These are phyloP conservation scores for Aechmea fasciata DNA, from an alignment of 176 grass and related monocot genomes.

Conservation along the genomic window DNA sequence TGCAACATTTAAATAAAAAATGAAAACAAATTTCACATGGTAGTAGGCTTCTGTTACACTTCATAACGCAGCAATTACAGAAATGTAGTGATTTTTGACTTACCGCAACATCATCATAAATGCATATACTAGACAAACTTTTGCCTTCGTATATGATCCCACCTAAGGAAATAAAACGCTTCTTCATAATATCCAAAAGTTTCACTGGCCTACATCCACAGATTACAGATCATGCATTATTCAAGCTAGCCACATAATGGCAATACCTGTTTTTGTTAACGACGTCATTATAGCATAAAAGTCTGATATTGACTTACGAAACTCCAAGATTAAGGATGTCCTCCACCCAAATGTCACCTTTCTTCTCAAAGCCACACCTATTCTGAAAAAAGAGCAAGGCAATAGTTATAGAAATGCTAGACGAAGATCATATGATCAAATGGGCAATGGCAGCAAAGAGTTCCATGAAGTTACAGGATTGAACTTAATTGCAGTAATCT, in stretches of 20 bases:
- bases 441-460: neutral
- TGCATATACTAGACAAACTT: slow-evolving; percentile 46
- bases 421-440: neutral
- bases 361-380: slow-evolving; percentile 77
- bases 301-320: slow-evolving; percentile 50
- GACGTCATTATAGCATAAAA: neutral
- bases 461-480: slow-evolving; percentile 61
- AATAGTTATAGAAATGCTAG: neutral
- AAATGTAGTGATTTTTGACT: slow-evolving; percentile 19
- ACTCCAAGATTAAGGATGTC: slow-evolving; percentile 86
- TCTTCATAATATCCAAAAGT: slow-evolving; percentile 80
- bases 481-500: slow-evolving; percentile 67
- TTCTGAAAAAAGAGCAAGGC: slow-evolving; percentile 41
- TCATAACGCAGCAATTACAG: neutral
- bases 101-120: slow-evolving; percentile 71
- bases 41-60: no score
- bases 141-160: slow-evolving; percentile 61
- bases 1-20: neutral
- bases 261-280: neutral
- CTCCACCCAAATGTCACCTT: slow-evolving; percentile 84
- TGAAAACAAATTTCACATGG: no score
- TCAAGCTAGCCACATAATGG: neutral
- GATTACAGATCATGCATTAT: slow-evolving; percentile 10
- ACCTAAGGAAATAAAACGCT: slow-evolving; percentile 64
- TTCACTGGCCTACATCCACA: slow-evolving; percentile 56